A percentile compares a stretch with the other conserved stretches of the same genome.
These are phyloP conservation scores for Plasmodium yoelii DNA, from an alignment of 169 alveolate species.

Conservation along the genomic window DNA sequence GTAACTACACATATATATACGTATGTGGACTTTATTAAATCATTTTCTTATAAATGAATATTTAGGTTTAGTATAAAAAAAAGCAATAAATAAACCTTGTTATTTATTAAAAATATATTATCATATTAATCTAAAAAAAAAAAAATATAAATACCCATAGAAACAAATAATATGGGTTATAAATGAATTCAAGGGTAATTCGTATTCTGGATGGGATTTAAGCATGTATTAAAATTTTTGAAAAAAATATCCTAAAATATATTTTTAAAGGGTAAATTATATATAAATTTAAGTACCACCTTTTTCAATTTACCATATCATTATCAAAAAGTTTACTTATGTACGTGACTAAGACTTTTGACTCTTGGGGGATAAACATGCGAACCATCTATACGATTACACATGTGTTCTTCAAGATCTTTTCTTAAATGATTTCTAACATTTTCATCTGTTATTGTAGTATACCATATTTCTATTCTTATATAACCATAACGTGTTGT, in stretches of 20 bases:
- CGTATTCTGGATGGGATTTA: not conserved
- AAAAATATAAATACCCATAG: not conserved
- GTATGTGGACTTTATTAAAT: not conserved
- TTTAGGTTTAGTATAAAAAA: constrained; percentile 6
- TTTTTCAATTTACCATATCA: not conserved
- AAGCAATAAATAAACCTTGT: constrained; percentile 17
- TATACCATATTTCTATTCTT: constrained; percentile 81
- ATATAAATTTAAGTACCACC: not conserved
- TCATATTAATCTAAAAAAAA: not conserved
- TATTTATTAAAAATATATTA: constrained; percentile 1
- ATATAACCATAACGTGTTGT: constrained; percentile 77
- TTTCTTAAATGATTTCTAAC: constrained; percentile 71
- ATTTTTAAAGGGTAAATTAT: too few relatives aligned
- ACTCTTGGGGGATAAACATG: constrained; percentile 78
- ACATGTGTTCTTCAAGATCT: constrained; percentile 80
- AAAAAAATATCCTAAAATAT: too few relatives aligned
- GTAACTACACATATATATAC: constrained; percentile 1
- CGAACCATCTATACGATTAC: constrained; percentile 79
- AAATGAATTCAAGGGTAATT: constrained; percentile 13
- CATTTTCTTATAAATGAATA: constrained; percentile 5
- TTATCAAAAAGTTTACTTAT: constrained; percentile 15
- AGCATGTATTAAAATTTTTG: not conserved
- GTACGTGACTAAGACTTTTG: constrained; percentile 72
- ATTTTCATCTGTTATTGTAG: constrained; percentile 76
- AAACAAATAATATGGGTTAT: not conserved